Base-by-base conservation (phyloP, 495 filamentous ascomycete genomes). In the Aspergillus sparsus region DNA sequence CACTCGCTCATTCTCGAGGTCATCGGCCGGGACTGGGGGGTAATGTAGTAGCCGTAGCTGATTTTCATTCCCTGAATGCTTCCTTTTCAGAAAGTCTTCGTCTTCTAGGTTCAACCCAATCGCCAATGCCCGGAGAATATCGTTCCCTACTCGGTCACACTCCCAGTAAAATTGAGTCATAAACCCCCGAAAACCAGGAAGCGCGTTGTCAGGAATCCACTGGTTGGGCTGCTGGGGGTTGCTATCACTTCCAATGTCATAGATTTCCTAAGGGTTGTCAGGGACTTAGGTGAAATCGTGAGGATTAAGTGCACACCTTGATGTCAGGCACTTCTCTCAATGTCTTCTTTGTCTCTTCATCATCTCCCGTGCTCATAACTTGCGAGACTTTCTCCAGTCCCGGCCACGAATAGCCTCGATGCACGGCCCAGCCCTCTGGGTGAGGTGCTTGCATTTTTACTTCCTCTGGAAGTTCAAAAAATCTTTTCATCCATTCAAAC, bases 21-120 rank as follows among this genome's bases (percentile, higher is more conserved):
- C 74, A 18, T 70, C 64, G 7, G 74, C 78, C 39, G 82, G 77
- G 13, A 89, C 73, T 7, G 83, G 74, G 2, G 87, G 84, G 59
- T 90, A 90, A 63, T 89, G 85, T 10, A 89, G 74, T 12, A 91
- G 65, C 3, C 88, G 80, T 4, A 88, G 72, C 65, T 90, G 87
- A 54, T 85, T 84, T 57, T 84, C 81, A 57, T 82, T 71, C 2
- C 82, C 84, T 10, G 78, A 80, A 58, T 87, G 84, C 50, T 80
- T 80, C 18, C 66, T 67, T 10, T 78, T 55, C 37, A 89, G 75
- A 66, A 83, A 80, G 8, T 79, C 63, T 66, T 84, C 80, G 27
- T 81, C 73, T 1, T 76, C 70, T 11, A 78, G 64, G 7, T 67
- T 62, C 13, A 88, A 66, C 0, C 82, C 83, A 8, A 85, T 56